Percentiles rank a stretch among this genome's conserved stretches.
These are phyloP conservation scores for Petrea volubilis DNA, from an alignment of 257 asterid genomes.

Conservation along the genomic window DNA sequence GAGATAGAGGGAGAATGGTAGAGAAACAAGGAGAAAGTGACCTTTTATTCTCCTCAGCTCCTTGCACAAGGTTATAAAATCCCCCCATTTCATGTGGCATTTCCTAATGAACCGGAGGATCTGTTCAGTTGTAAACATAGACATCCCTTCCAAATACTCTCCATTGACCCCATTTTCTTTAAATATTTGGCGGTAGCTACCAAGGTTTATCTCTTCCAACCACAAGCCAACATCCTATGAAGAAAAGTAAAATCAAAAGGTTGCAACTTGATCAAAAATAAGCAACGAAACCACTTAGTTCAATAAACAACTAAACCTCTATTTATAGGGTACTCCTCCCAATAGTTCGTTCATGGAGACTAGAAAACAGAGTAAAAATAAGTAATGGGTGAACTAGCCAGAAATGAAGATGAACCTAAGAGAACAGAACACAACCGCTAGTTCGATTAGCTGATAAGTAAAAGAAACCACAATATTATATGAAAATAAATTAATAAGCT, in stretches of 20 bases:
- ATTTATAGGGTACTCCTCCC: neutral
- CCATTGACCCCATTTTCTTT: slow-evolving; percentile 96
- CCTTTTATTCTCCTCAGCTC: slow-evolving; percentile 99
- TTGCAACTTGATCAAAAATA: neutral
- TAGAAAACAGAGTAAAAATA: neutral
- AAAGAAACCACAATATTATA: neutral
- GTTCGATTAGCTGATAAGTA: neutral
- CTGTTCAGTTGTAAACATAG: slow-evolving; percentile 98
- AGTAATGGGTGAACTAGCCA: neutral
- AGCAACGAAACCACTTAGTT: neutral
- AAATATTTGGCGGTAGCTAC: slow-evolving; percentile 80
- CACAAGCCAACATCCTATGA: slow-evolving; percentile 97
- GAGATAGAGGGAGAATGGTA: neutral
- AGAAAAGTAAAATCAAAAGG: slow-evolving; percentile 19
- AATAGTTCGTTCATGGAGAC: neutral
- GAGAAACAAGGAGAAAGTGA: slow-evolving; percentile 26
- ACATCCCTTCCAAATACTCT: slow-evolving; percentile 97
- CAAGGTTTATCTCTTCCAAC: slow-evolving; percentile 97
- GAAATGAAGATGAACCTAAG: neutral
- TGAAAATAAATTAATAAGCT: neutral
- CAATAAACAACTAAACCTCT: neutral
- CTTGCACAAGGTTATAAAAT: slow-evolving; percentile 97
- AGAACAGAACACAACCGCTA: neutral
- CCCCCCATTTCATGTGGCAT: slow-evolving; percentile 99
- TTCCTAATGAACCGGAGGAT: slow-evolving; percentile 96